Evolutionary conservation across 371 early-diverging fungal genomes (phyloP).

Genomic region (Rhizopus stolonifer): DNA sequence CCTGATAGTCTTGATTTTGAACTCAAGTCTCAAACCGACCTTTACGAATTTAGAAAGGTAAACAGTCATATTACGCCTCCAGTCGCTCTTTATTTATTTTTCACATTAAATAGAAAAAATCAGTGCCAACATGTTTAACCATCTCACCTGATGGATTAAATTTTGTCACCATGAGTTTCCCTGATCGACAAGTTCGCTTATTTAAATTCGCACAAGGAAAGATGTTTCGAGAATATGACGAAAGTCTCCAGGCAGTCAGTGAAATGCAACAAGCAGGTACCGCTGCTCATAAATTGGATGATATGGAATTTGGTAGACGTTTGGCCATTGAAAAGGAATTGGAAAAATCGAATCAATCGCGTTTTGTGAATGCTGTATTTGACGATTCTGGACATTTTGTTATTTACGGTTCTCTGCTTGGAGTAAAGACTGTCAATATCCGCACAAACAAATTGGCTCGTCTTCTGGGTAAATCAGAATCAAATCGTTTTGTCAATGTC

Average conservation of each 20-base stretch:
- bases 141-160: constrained; percentile 80
- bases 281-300: constrained; percentile 78
- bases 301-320: constrained; percentile 96
- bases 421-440: constrained; percentile 92
- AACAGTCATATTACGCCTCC: neutral
- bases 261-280: constrained; percentile 91
- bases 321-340: constrained; percentile 89
- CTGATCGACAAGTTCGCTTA: constrained; percentile 84
- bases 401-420: constrained; percentile 87
- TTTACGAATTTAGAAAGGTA: constrained; percentile 93
- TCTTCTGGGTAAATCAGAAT: constrained; percentile 88
- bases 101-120: constrained; percentile 46
- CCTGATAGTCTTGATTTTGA: constrained; percentile 70
- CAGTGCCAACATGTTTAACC: constrained; percentile 76
- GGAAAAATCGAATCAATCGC: constrained; percentile 68
- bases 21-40: constrained; percentile 89
- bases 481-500: constrained; percentile 87
- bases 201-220: constrained; percentile 86
- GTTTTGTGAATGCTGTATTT: constrained; percentile 83
- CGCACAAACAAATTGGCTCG: constrained; percentile 79
- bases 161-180: constrained; percentile 86
- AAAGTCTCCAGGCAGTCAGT: constrained; percentile 75
- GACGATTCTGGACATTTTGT: constrained; percentile 90
- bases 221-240: constrained; percentile 88
- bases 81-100: too few species aligned